Evolutionary conservation across 2,329 filamentous ascomycete genomes (phyloP).

Genomic region (Ceratocystis alfenasii): DNA sequence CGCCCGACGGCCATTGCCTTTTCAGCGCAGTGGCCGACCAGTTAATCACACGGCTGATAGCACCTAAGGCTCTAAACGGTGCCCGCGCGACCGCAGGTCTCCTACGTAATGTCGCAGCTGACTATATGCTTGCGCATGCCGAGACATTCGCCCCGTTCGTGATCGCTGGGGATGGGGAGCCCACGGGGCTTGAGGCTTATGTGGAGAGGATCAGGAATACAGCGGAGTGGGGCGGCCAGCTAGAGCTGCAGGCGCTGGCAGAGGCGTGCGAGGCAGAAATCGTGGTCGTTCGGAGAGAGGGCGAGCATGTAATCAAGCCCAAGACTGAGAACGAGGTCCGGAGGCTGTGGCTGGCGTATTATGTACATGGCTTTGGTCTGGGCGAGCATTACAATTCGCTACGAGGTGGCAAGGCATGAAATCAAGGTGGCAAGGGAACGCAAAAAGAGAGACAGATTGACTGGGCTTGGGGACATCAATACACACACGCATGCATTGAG

Average conservation of each 20-base stretch:
- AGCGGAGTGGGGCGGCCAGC: constrained; percentile 89
- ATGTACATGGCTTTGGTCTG: constrained; percentile 82
- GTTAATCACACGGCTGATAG: constrained; percentile 34
- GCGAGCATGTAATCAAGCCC: constrained; percentile 62
- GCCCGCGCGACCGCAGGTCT: constrained; percentile 22
- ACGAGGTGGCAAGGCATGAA: constrained; percentile 27
- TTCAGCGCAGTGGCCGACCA: constrained; percentile 89
- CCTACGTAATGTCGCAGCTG: constrained; percentile 59
- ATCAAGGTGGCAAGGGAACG: background rate
- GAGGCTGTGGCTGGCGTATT: constrained; percentile 85
- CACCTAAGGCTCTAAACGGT: constrained; percentile 31
- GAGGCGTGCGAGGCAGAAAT: constrained; percentile 70
- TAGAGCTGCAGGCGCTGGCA: constrained; percentile 78
- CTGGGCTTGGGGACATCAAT: background rate
- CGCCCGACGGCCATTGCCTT: constrained; percentile 86
- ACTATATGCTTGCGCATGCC: constrained; percentile 59
- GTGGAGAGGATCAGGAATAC: constrained; percentile 68
- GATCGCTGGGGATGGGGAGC: constrained; percentile 47
- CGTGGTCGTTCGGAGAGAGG: constrained; percentile 72
- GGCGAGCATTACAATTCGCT: constrained; percentile 97
- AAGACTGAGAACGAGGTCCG: constrained; percentile 33
- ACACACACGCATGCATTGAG: background rate
- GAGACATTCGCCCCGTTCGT: constrained; percentile 81
- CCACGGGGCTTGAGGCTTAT: constrained; percentile 50
- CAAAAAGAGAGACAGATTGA: background rate